Base-by-base conservation (phyloP, 2,329 filamentous ascomycete genomes). In the Neonectria faginata region DNA sequence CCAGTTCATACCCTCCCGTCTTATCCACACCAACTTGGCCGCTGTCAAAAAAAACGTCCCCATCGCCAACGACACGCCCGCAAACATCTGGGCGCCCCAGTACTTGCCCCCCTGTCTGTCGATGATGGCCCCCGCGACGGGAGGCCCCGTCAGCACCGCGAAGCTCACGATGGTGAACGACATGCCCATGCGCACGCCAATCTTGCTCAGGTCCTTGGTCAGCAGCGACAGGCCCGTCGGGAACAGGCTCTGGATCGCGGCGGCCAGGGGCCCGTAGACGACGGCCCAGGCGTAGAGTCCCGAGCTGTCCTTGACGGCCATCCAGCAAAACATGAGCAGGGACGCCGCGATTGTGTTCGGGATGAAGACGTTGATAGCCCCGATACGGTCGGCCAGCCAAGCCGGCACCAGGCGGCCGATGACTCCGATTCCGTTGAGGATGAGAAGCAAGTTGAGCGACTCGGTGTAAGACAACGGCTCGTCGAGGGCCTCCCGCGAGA, bases 181-280 rank as follows among this genome's bases (percentile, higher is more conserved):
- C 86, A 89, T 88, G 51, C 86, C 87, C 74, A 88, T 86, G 9
- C 86, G 77, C 2, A 84, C 82, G 1, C 86, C 86, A 18, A 83
- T 79, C 74, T 84, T 86, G 8, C 79, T 73, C 64, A 84, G 76
- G 71, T 88, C 85, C 5, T 79, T 79, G 2, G 84, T 87, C 62
- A 89, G 77, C 45, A 84, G 85, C 54, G 83, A 85, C 45, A 91
- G 71, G 0, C 85, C 71, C 0, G 88, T 88, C 0, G 89, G 89
- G 73, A 92, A 91, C 7, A 92, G 74, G 2, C 84, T 85, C 79
- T 92, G 89, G 44, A 92, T 85, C 0, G 82, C 87, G 0, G 88
- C 89, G 0, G 84, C 86, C 0, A 82, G 81, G 36, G 92, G 79
- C 2, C 91, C 91, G 73, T 90, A 92, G 51, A 89, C 79, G 0